A percentile compares a stretch with the other conserved stretches of the same genome.
Conservation (phyloP, 768 basidiomycete genomes). For the Mycena haematopus region DNA sequence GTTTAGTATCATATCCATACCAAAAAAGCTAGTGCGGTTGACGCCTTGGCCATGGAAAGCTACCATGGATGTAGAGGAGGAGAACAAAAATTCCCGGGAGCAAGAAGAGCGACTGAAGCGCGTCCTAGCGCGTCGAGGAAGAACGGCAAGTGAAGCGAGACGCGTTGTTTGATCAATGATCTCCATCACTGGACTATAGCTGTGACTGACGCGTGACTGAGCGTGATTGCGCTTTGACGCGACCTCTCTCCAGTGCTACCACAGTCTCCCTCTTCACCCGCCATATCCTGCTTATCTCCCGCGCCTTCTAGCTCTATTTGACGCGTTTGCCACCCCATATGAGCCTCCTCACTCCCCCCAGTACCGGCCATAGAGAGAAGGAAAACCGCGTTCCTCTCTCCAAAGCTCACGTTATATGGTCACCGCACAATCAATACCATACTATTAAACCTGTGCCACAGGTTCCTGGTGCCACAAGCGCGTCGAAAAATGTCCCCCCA, state of each 20-base stretch:
- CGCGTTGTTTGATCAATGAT: background rate
- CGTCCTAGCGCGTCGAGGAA: no score
- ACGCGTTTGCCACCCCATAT: constrained; percentile 6
- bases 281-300: background rate
- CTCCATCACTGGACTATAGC: no score
- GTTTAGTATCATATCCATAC: no score
- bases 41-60: no score
- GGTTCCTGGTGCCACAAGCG: constrained; percentile 36
- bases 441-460: constrained; percentile 44
- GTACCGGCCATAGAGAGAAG: constrained; percentile 37
- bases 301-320: background rate
- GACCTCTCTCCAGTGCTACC: constrained; percentile 23
- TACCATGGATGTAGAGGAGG: no score
- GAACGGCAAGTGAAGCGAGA: no score
- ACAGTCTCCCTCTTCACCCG: background rate
- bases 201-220: background rate
- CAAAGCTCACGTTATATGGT: constrained; percentile 53
- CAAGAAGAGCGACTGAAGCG: no score
- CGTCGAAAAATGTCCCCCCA: constrained; percentile 50
- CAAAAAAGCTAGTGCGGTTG: no score
- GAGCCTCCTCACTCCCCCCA: constrained; percentile 32
- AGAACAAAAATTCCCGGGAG: no score
- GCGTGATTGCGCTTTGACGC: no score
- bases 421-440: constrained; percentile 55
- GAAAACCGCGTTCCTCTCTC: constrained; percentile 47